phyloP scores from a whole-genome alignment of 2,329 filamentous ascomycete species.

The Rhinocladiella similis region DNA sequence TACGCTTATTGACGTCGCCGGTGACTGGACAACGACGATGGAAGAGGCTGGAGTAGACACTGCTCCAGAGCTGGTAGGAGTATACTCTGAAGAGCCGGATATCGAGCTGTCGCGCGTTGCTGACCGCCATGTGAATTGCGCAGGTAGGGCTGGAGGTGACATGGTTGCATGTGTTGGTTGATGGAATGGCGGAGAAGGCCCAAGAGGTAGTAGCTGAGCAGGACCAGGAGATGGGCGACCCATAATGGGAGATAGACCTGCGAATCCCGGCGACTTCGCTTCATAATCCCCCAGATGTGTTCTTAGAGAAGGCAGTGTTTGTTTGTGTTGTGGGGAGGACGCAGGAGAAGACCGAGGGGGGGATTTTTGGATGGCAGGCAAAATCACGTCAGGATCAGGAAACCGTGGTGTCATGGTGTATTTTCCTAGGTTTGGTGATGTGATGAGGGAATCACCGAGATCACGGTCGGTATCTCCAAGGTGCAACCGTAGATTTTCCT shows the following conservation, averaged over 20 bases:
- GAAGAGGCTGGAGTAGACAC: slow-evolving; percentile 22
- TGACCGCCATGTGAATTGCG: slow-evolving; percentile 32
- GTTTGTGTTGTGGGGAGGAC: slow-evolving; percentile 37
- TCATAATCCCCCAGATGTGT: slow-evolving; percentile 40
- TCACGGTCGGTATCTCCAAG: slow-evolving; percentile 4
- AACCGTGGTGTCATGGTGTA: slow-evolving; percentile 37
- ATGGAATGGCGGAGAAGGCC: slow-evolving; percentile 34
- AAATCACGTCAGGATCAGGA: slow-evolving; percentile 34
- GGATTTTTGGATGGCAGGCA: slow-evolving; percentile 41
- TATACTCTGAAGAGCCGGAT: slow-evolving; percentile 23
- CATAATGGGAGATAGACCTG: slow-evolving; percentile 29
- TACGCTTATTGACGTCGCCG: slow-evolving; percentile 9
- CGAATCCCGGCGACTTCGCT: slow-evolving; percentile 28
- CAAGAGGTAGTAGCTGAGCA: slow-evolving; percentile 32
- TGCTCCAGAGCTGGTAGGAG: slow-evolving; percentile 14
- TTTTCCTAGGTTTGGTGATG: slow-evolving; percentile 35
- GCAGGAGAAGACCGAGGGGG: slow-evolving; percentile 35
- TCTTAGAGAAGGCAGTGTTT: slow-evolving; percentile 43
- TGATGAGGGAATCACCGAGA: slow-evolving; percentile 29
- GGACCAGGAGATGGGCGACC: slow-evolving; percentile 30
- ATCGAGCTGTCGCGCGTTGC: slow-evolving; percentile 21
- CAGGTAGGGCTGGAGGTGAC: slow-evolving; percentile 38
- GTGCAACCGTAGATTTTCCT: slow-evolving; percentile 1
- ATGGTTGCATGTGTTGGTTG: slow-evolving; percentile 39
- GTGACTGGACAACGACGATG: slow-evolving; percentile 15